Evolutionary conservation across 306 rosid genomes (phyloP).

Genomic region (Citrullus amarus): DNA sequence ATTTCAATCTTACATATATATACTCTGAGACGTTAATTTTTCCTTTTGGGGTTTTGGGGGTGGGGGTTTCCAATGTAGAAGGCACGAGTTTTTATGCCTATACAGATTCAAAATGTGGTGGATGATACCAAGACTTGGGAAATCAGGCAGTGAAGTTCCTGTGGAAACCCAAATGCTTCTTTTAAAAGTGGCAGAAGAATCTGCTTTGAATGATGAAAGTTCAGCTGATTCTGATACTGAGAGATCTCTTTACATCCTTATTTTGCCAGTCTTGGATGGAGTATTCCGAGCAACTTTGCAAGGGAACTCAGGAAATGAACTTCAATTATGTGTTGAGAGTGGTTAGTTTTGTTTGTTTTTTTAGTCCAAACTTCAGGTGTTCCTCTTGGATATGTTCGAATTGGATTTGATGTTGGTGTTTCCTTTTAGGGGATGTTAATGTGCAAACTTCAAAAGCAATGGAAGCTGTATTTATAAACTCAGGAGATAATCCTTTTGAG

Average conservation of each 20-base stretch:
- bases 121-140: constrained; percentile 61
- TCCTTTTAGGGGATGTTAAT: constrained; percentile 37
- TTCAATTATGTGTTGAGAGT: constrained; percentile 59
- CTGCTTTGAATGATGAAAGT: constrained; percentile 18
- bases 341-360: constrained; percentile 23
- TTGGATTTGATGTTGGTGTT: not conserved
- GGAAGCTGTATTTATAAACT: constrained; percentile 52
- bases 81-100: constrained; percentile 35
- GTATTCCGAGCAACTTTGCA: constrained; percentile 49
- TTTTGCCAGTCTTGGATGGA: constrained; percentile 67
- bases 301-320: constrained; percentile 45
- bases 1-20: not conserved
- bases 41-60: not conserved
- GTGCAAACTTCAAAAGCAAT: constrained; percentile 41
- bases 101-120: constrained; percentile 68
- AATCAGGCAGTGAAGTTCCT: constrained; percentile 45
- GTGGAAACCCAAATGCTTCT: constrained; percentile 67
- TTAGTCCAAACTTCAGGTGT: not conserved
- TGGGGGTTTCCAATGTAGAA: constrained; percentile 27
- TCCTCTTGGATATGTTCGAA: not conserved
- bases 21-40: not conserved
- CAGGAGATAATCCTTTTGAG: constrained; percentile 60
- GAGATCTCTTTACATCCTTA: constrained; percentile 32
- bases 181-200: constrained; percentile 38
- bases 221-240: constrained; percentile 24